These are phyloP conservation scores for Tricholoma furcatifolium DNA, from an alignment of 768 basidiomycete genomes.

Conservation along the genomic window DNA sequence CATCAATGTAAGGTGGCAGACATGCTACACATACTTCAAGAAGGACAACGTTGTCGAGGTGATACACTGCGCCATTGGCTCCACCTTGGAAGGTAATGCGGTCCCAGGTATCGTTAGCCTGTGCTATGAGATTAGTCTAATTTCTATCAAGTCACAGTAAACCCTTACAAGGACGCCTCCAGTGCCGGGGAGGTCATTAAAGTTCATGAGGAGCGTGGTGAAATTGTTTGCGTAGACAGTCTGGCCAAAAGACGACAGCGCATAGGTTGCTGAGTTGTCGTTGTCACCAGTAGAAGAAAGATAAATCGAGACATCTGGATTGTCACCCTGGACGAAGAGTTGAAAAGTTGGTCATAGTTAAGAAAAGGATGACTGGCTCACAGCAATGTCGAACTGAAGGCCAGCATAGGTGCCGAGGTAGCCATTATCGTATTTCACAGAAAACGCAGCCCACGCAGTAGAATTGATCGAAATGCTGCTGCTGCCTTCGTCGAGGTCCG, in stretches of 20 bases:
- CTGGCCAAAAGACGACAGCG: slow-evolving; percentile 40
- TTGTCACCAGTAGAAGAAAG: slow-evolving; percentile 39
- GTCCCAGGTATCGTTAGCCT: slow-evolving; percentile 47
- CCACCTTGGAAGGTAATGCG: slow-evolving; percentile 49
- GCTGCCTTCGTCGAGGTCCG: slow-evolving; percentile 39
- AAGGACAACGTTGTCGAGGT: slow-evolving; percentile 49
- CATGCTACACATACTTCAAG: slow-evolving; percentile 29
- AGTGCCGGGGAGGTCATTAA: slow-evolving; percentile 42
- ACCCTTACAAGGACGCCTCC: slow-evolving; percentile 33
- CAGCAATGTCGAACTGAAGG: slow-evolving; percentile 50
- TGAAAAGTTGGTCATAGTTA: background rate
- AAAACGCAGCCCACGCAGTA: slow-evolving; percentile 41
- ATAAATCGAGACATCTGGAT: slow-evolving; percentile 43
- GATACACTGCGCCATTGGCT: slow-evolving; percentile 47
- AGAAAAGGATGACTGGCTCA: slow-evolving; percentile 20
- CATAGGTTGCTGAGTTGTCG: slow-evolving; percentile 35
- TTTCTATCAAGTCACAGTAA: background rate
- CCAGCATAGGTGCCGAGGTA: slow-evolving; percentile 45
- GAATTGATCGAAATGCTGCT: slow-evolving; percentile 46
- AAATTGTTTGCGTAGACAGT: slow-evolving; percentile 35
- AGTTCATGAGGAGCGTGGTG: slow-evolving; percentile 46
- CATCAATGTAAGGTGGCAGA: background rate
- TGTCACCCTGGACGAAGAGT: slow-evolving; percentile 31
- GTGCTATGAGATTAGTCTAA: background rate
- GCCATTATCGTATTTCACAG: slow-evolving; percentile 41